Evolutionary conservation across 305 asterid genomes (phyloP).

Genomic region (Fraxinus greggii): DNA sequence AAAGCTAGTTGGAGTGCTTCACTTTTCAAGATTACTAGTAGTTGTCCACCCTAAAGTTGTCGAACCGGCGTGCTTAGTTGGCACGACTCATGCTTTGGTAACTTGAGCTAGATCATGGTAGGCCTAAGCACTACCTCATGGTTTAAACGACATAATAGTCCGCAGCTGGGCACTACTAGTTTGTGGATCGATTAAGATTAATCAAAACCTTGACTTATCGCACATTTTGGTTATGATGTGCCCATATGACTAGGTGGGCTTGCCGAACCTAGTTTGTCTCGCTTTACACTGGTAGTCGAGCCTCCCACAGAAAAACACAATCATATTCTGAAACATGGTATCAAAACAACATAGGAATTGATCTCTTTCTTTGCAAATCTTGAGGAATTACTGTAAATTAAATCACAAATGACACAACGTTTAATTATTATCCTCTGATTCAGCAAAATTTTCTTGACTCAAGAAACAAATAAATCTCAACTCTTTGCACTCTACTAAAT

Average conservation of each 20-base stretch:
- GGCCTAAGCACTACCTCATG: not conserved
- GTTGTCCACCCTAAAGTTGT: not conserved
- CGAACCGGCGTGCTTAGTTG: not conserved
- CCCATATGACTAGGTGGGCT: too few relatives aligned
- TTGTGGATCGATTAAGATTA: not conserved
- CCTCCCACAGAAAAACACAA: not conserved
- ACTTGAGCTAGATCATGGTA: not conserved
- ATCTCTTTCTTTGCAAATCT: not conserved
- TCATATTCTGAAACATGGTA: not conserved
- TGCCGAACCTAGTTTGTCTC: not conserved
- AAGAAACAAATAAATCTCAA: constrained; percentile 24
- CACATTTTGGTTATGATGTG: not conserved
- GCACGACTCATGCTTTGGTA: not conserved
- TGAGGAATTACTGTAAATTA: not conserved
- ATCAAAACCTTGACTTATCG: not conserved
- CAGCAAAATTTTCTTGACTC: constrained; percentile 22
- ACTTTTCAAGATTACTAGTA: not conserved
- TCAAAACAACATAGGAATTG: not conserved
- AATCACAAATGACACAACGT: not conserved
- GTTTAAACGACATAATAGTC: not conserved
- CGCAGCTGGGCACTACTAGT: not conserved
- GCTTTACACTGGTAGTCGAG: not conserved
- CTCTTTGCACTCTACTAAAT: not conserved
- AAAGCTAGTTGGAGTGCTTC: not conserved
- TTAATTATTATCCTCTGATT: constrained; percentile 9